Evolutionary conservation across 345 rosid genomes (phyloP).

Genomic region (Hevea brasiliensis): DNA sequence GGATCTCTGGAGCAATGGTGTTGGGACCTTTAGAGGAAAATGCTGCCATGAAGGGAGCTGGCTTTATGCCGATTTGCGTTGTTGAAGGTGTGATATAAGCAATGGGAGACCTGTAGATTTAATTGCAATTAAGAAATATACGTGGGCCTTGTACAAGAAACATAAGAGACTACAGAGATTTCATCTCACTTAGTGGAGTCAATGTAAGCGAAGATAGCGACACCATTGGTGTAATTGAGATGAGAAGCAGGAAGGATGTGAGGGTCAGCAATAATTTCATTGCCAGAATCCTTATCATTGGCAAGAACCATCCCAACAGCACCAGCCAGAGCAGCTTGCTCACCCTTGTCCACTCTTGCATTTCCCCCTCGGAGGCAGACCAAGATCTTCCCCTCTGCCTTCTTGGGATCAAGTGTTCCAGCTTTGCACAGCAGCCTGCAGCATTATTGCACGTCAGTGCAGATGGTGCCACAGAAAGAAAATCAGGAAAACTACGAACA

Average conservation of each 20-base stretch:
- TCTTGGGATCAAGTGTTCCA: slow-evolving; percentile 20
- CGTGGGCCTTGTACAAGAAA: background rate
- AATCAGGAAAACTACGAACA: background rate
- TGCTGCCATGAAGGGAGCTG: slow-evolving; percentile 33
- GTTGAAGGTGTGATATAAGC: slow-evolving; percentile 23
- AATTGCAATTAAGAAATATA: background rate
- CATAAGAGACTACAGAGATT: too few species aligned
- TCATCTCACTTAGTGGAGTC: slow-evolving; percentile 29
- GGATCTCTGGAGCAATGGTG: slow-evolving; percentile 21
- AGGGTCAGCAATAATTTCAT: slow-evolving; percentile 22
- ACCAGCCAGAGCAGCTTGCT: slow-evolving; percentile 20
- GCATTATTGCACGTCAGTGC: background rate
- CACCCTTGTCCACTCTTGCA: slow-evolving; percentile 26
- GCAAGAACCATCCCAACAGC: slow-evolving; percentile 29
- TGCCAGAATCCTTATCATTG: slow-evolving; percentile 6
- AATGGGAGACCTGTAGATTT: slow-evolving; percentile 19
- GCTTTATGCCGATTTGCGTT: slow-evolving; percentile 13
- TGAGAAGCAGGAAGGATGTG: slow-evolving; percentile 25
- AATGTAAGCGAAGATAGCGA: slow-evolving; percentile 24
- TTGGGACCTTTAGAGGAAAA: slow-evolving; percentile 37
- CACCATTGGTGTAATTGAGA: slow-evolving; percentile 22
- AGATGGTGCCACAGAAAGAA: background rate
- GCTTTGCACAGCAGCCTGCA: slow-evolving; percentile 20
- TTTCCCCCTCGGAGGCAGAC: slow-evolving; percentile 27
- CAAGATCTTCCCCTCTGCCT: slow-evolving; percentile 31